Evolutionary conservation across 148 eudicot species (phyloP), one percentile per base, ranked within the genome.

Genomic region (Heliamphora exappendiculata): DNA sequence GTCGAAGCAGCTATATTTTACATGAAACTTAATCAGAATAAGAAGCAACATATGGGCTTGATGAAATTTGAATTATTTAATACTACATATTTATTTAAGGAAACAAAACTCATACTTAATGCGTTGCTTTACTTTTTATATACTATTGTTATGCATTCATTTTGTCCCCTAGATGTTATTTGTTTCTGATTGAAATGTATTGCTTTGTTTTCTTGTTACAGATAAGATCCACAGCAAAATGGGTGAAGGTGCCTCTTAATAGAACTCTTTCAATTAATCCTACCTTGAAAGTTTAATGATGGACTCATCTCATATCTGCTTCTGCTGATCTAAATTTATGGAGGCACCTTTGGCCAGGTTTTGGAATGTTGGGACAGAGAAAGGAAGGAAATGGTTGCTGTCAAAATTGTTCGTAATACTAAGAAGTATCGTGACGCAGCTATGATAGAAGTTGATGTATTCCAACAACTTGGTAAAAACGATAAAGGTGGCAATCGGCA

Each of bases 351-450:
- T 78, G 97, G 94, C 14, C 91, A 86, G 77, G 97, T 91, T 51
- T 73, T 91, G 73, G 97, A 91, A 81, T 91, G 97, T 79, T 91
- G 97, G 97, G 94, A 91, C 76, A 87, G 82, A 28, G 97, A 89
- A 62, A 45, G 78, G 60, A 84, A 85, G 60, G 94, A 90, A 70
- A 80, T 88, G 89, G 97, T 91, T 33, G 97, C 97, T 53, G 74
- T 95, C 36, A 95, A 95, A 86, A 82, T 95, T 79, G 82, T 95
- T 8, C 86, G 98, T 49, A 88, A 96, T 76, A 87, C 92, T 39
- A 95, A 88, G 82, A 95, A 95, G 75, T 92, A 95, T 76, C 94
- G 98, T 41, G 98, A 92, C 80, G 98, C 98, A 54, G 98, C 98
- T 29, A 89, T 90, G 97, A 81, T 95, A 59, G 98, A 95, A 82